phyloP scores from a whole-genome alignment of 805 yeast species.

The Clavispora asparagi region DNA sequence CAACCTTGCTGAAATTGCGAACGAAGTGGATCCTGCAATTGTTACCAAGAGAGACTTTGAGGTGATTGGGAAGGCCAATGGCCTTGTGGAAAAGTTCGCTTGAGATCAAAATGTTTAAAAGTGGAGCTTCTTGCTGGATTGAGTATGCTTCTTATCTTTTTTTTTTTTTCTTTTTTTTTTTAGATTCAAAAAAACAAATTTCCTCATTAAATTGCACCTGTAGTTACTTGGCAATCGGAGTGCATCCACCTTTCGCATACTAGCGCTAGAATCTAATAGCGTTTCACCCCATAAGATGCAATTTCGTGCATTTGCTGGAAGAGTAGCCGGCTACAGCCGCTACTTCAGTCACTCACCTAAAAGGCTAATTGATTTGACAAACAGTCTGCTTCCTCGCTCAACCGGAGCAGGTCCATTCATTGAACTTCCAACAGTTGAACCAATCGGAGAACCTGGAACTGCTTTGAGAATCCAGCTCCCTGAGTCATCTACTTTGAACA shows the following conservation, averaged over 20 bases:
- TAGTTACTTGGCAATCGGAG: neutral
- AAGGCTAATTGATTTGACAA: neutral
- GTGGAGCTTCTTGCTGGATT: neutral
- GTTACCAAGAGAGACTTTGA: slow-evolving; percentile 19
- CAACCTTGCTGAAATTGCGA: slow-evolving; percentile 19
- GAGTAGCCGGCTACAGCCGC: neutral
- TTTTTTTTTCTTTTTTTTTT: neutral
- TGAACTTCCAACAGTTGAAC: slow-evolving; percentile 6
- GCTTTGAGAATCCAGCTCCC: slow-evolving; percentile 7
- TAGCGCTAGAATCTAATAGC: neutral
- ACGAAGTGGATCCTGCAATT: slow-evolving; percentile 23
- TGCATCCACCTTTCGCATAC: neutral
- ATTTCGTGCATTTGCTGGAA: neutral
- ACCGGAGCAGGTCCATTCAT: slow-evolving; percentile 13
- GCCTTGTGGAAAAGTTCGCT: neutral
- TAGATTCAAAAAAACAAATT: neutral
- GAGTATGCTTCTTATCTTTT: neutral
- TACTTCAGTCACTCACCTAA: neutral
- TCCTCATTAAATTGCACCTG: too few relatives aligned
- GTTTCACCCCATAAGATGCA: neutral
- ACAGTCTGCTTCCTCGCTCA: neutral
- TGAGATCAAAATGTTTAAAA: neutral
- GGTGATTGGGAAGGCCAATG: slow-evolving; percentile 24
- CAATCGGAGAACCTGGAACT: slow-evolving; percentile 4
- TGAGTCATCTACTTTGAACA: slow-evolving; percentile 4